Evolutionary conservation across 352 stramenopile genomes (phyloP).

Genomic region (Phytophthora foliorum): DNA sequence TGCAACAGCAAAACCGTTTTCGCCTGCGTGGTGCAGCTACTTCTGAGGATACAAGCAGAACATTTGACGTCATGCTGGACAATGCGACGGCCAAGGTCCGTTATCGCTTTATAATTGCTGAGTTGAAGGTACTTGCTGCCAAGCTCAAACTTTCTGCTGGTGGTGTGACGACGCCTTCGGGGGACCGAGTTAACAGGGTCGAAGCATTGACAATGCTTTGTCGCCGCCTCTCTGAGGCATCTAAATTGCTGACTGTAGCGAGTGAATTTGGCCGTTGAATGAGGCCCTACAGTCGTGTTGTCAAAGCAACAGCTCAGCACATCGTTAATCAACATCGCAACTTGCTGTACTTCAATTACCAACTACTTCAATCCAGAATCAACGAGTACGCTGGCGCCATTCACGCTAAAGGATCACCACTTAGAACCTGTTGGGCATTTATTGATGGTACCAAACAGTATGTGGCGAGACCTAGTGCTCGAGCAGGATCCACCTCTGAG

Average conservation of each 20-base stretch:
- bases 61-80: too few relatives aligned
- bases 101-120: too few relatives aligned
- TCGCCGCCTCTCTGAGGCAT: conserved; percentile 3
- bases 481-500: not conserved
- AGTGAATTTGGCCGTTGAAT: conserved; percentile 7
- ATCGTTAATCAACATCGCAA: not conserved
- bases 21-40: too few relatives aligned
- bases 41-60: too few relatives aligned
- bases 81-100: too few relatives aligned
- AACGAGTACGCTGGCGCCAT: conserved; percentile 1
- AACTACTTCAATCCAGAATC: not conserved
- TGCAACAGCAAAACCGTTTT: too few relatives aligned
- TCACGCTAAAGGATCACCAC: not conserved
- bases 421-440: conserved; percentile 6
- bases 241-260: conserved; percentile 12
- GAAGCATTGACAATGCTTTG: conserved; percentile 7
- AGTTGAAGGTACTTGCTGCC: too few relatives aligned
- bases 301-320: not conserved
- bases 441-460: conserved; percentile 11
- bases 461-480: conserved; percentile 2
- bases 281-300: not conserved
- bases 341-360: not conserved
- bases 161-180: not conserved
- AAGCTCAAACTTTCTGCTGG: too few relatives aligned
- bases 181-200: conserved; percentile 1